Base-by-base conservation (phyloP, 805 yeast genomes). In the Spathaspora passalidarum region DNA sequence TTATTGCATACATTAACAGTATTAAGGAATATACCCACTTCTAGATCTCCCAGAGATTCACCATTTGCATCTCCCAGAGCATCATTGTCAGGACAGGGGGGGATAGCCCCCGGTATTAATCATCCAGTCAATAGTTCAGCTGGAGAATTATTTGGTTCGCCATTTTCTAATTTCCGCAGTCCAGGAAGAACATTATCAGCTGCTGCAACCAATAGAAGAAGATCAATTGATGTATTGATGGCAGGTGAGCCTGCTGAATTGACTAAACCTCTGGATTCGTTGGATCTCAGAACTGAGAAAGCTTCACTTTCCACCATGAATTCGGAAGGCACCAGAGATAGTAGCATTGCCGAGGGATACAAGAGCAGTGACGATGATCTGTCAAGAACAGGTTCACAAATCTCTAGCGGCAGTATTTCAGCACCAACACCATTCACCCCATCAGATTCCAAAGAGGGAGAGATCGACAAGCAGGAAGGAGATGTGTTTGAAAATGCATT, bases 31-130 rank as follows among this genome's bases (percentile, higher is more conserved):
- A 68, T 69, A 11, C 73, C 73, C 1, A 35, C 54, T 2, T 43
- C 65, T 1, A 61, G 55, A 46, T 69, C 75, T 2, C 73, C 76
- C 1, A 56, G 57, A 34, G 66, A 57, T 0, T 69, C 75, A 1
- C 71, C 76, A 2, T 66, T 66, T 39, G 51, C 66, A 2, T 76
- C 81, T 0, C 81, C 82, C 18, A 66, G 82, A 47, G 73, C 78
- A 1, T 77, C 81, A 0, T 44, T 76, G 4, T 72, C 78, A 2
- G 69, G 63, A 20, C 68, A 57, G 45, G 63, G 61, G 6, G 47
- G 48, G 14, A 41, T 29, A 16, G 38, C 39, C 19, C n/a, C n/a
- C n/a, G n/a, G n/a, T n/a, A 29, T 14, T 29, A 13, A 7, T 29
- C 14, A 11, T n/a, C 7, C 34, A 13, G 14, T 29, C 17, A 29